Conservation (phyloP, 106 monocot species). For the Dactylorhiza incarnata region DNA sequence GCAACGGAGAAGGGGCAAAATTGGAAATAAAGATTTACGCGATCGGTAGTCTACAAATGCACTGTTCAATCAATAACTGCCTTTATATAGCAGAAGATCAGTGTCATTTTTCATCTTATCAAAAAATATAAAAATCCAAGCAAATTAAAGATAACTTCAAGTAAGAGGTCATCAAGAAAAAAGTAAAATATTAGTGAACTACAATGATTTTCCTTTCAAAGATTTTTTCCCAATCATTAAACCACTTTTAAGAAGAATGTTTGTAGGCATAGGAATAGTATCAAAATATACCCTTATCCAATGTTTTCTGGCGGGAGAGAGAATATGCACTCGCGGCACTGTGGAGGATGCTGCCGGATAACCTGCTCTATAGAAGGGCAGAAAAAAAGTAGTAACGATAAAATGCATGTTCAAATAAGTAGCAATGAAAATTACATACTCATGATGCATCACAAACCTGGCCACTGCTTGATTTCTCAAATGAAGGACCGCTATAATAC, state of each 20-base stretch:
- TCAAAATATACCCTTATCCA: slow-evolving; percentile 41
- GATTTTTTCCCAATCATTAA: background rate
- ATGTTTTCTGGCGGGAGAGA: slow-evolving; percentile 62
- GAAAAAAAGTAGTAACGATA: background rate
- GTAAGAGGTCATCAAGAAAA: background rate
- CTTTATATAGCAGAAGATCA: background rate
- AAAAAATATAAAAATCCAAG: background rate
- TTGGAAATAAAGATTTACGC: too few relatives aligned
- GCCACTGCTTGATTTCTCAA: slow-evolving; percentile 47
- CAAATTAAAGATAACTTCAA: background rate
- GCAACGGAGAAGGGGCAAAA: too few relatives aligned
- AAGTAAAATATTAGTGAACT: background rate
- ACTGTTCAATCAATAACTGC: too few relatives aligned
- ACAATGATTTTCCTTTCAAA: background rate
- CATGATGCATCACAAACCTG: slow-evolving; percentile 30
- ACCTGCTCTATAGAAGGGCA: slow-evolving; percentile 31
- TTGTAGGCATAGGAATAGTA: background rate
- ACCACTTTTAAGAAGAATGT: background rate
- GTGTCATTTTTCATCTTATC: background rate
- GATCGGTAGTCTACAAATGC: too few relatives aligned
- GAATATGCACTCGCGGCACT: slow-evolving; percentile 39
- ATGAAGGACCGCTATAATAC: slow-evolving; percentile 35
- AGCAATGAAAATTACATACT: background rate
- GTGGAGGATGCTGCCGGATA: slow-evolving; percentile 33
- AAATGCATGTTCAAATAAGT: background rate